Conservation (phyloP, 805 yeast species). For the Sporopachydermia quercuum region DNA sequence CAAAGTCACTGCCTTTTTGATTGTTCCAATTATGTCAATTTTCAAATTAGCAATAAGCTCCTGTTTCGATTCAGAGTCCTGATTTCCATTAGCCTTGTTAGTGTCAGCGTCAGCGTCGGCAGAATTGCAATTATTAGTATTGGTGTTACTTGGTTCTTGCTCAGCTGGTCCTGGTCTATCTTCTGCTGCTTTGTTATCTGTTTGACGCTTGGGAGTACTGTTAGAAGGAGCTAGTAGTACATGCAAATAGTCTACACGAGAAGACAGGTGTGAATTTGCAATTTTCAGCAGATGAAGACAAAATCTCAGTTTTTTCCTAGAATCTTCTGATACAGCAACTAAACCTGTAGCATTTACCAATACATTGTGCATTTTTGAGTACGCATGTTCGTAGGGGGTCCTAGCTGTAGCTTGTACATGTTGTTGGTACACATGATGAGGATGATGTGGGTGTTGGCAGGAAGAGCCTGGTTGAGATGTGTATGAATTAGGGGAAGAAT, state of each 20-base stretch:
- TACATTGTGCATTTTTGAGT: constrained; percentile 4
- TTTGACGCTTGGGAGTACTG: too few species aligned
- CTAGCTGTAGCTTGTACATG: not conserved
- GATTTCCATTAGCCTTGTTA: constrained; percentile 10
- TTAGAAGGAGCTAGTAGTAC: constrained; percentile 24
- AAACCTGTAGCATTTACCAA: constrained; percentile 15
- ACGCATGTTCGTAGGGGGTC: constrained; percentile 11
- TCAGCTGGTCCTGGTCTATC: constrained; percentile 14
- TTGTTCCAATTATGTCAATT: constrained; percentile 75
- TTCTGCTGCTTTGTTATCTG: constrained; percentile 4
- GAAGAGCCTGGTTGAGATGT: not conserved
- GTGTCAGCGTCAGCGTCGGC: constrained; percentile 2
- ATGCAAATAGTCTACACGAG: constrained; percentile 51
- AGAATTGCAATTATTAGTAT: constrained; percentile 9
- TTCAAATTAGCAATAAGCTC: constrained; percentile 29
- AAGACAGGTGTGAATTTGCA: constrained; percentile 64
- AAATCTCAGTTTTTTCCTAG: constrained; percentile 60
- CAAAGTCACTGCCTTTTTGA: constrained; percentile 73
- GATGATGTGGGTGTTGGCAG: too few species aligned
- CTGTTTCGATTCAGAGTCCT: constrained; percentile 14
- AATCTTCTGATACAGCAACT: constrained; percentile 43
- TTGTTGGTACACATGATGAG: too few species aligned
- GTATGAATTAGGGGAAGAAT: not conserved
- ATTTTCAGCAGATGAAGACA: constrained; percentile 65
- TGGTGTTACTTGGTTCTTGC: constrained; percentile 19